Conservation (phyloP, 345 rosid genomes). For the Lepidium didymum region DNA sequence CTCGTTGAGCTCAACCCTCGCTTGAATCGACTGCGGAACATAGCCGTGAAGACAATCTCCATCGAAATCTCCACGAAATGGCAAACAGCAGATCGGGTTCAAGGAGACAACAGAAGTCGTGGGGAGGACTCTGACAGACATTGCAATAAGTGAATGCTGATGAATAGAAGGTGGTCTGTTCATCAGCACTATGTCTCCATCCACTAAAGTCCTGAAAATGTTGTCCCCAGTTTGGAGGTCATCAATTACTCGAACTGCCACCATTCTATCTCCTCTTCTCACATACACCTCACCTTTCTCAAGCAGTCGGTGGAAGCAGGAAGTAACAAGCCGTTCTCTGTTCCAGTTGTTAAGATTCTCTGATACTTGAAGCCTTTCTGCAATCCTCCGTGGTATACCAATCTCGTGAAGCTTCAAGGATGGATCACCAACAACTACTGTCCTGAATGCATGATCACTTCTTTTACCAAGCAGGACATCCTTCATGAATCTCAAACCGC, state of each 20-base stretch:
- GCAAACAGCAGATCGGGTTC: conserved; percentile 83
- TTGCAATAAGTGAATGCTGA: conserved; percentile 78
- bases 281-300: conserved; percentile 56
- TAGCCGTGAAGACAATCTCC: conserved; percentile 97
- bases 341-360: conserved; percentile 72
- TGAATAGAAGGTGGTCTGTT: conserved; percentile 96
- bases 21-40: conserved; percentile 73
- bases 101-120: conserved; percentile 62
- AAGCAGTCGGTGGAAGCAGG: conserved; percentile 41
- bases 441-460: conserved; percentile 73
- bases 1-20: conserved; percentile 70
- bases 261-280: conserved; percentile 53
- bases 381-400: conserved; percentile 75
- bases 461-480: conserved; percentile 88
- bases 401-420: conserved; percentile 62
- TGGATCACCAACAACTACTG: conserved; percentile 89
- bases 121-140: conserved; percentile 69
- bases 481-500: conserved; percentile 86
- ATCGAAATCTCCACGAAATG: conserved; percentile 92
- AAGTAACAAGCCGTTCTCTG: conserved; percentile 45
- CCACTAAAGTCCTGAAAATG: conserved; percentile 52
- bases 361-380: conserved; percentile 65
- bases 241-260: conserved; percentile 34
- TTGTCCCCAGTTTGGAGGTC: conserved; percentile 59
- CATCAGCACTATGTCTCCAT: conserved; percentile 74